Base-by-base conservation (phyloP, 2,329 filamentous ascomycete genomes). In the Colletotrichum sp. region DNA sequence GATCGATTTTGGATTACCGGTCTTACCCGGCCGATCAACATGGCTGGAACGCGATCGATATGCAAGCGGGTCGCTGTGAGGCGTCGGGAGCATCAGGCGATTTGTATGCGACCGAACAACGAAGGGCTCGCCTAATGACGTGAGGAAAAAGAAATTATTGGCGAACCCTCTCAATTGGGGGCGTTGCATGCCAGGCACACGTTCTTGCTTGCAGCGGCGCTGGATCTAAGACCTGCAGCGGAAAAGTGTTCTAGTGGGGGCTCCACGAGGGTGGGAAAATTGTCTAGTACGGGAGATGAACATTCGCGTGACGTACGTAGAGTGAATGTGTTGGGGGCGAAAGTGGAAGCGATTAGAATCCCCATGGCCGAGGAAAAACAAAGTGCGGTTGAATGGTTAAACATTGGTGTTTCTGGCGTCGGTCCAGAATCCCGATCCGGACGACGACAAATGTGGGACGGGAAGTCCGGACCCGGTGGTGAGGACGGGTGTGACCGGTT, bases 181-280 rank as follows among this genome's bases (percentile, higher is more conserved):
- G 32, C 49, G 36, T 59, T 34, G 36, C 62, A 71, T 71, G 72
- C 72, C 68, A 67, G 72, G 34, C 61, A 75, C 67, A 15, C 29
- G 11, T 25, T 39, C 30, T 22, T 69, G 30, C 39, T 75, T 52
- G 67, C 67, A 71, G 72, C 67, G 16, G 52, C 39, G 36, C 52
- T 27, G 36, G 32, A 49, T 62, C 68, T 36, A 62, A 75, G 62
- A 75, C 72, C 52, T 75, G 72, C 68, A 66, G 49, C 62, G 32
- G 15, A 27, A 59, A 29, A 22, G 44, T 29, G 49, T 59, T 39
- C 34, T 30, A n/a, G 44, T 57, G 39, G n/a, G 39, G 27, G 15
- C 27, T 16, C 19, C 25, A 29, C 29, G 32, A 61, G 59, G 72
- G 22, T 9, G n/a, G 30, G 6, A 13, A 39, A 59, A 19, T 39